Conservation (phyloP, 129 eudicot genomes). For the Kitagawia praeruptora region DNA sequence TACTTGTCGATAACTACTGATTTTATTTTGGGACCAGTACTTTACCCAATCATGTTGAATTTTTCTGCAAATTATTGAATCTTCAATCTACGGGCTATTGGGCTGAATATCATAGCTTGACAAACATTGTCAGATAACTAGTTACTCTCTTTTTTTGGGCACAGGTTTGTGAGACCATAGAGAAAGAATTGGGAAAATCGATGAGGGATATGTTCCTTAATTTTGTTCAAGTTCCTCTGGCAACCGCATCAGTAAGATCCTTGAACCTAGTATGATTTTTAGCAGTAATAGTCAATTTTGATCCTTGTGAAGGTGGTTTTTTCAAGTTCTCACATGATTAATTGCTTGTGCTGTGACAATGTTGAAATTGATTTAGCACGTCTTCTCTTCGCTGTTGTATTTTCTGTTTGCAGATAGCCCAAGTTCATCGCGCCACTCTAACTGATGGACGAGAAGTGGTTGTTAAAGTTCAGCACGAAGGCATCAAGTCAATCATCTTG, state of each 20-base stretch:
- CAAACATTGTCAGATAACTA: neutral
- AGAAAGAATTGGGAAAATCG: slow-evolving; percentile 69
- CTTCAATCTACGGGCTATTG: neutral
- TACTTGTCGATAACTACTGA: neutral
- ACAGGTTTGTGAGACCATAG: slow-evolving; percentile 71
- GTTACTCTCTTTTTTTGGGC: slow-evolving; percentile 2
- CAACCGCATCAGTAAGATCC: slow-evolving; percentile 89
- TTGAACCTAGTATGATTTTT: neutral
- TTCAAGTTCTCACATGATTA: neutral
- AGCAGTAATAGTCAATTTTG: neutral
- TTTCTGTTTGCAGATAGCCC: slow-evolving; percentile 67
- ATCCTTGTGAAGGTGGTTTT: slow-evolving; percentile 1
- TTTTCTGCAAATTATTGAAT: neutral
- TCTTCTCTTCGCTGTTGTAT: slow-evolving; percentile 3
- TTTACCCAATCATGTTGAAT: neutral
- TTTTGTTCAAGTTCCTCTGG: slow-evolving; percentile 67
- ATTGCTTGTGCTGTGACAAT: neutral
- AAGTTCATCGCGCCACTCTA: slow-evolving; percentile 96
- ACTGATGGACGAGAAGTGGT: slow-evolving; percentile 83
- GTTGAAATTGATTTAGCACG: neutral
- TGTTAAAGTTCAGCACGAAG: slow-evolving; percentile 95
- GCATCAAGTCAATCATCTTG: slow-evolving; percentile 70
- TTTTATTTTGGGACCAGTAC: neutral
- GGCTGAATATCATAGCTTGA: neutral
- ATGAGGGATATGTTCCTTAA: slow-evolving; percentile 58